Conservation (phyloP, 176 grass and related monocot genomes). For the Raddia distichophylla region DNA sequence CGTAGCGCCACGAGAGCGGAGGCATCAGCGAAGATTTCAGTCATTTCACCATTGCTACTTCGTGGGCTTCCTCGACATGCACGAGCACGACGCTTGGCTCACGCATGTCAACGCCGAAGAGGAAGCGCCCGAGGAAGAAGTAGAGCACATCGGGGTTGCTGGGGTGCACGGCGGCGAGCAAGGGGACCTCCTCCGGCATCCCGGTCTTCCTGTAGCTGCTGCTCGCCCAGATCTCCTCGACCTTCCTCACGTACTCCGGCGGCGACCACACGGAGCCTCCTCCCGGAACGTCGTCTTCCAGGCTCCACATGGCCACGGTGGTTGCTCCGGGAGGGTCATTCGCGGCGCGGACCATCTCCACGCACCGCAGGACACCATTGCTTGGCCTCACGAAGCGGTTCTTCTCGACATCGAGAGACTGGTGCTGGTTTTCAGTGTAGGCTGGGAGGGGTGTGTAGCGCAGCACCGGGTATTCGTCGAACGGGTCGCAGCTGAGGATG, state of each 20-base stretch:
- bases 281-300: background rate
- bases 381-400: conserved; percentile 19
- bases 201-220: background rate
- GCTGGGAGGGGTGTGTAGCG: background rate
- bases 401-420: background rate
- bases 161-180: background rate
- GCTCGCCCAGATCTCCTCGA: background rate
- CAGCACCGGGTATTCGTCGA: background rate
- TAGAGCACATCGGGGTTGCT: conserved; percentile 16
- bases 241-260: background rate
- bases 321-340: background rate
- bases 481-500: conserved; percentile 20
- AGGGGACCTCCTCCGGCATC: conserved; percentile 17
- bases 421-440: background rate
- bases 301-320: background rate
- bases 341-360: background rate
- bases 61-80: background rate
- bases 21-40: background rate
- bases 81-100: background rate
- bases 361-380: conserved; percentile 10
- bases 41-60: too few relatives aligned
- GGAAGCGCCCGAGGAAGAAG: conserved; percentile 9
- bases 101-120: conserved; percentile 4
- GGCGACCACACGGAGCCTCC: background rate
- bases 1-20: conserved; percentile 6